Evolutionary conservation across 257 asterid genomes (phyloP).

Genomic region (Solanum ossicruentum): DNA sequence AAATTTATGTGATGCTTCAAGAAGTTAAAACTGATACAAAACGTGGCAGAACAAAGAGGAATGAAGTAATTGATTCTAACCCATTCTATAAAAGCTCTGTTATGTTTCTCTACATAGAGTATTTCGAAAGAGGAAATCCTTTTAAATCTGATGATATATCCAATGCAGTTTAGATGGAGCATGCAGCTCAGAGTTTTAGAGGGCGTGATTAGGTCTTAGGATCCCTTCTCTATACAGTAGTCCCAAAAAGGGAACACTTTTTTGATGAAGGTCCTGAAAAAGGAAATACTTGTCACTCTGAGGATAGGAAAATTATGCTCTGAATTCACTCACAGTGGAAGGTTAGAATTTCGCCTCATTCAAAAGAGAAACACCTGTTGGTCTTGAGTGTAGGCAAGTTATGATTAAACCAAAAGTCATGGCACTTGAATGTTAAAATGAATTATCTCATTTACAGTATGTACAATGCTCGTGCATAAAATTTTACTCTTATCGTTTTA

Average conservation of each 20-base stretch:
- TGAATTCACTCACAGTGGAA: not conserved
- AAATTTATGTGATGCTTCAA: not conserved
- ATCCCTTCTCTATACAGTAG: not conserved
- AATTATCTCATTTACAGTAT: not conserved
- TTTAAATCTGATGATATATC: not conserved
- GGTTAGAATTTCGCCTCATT: not conserved
- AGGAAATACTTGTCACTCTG: not conserved
- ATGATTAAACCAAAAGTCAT: not conserved
- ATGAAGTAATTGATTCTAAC: not conserved
- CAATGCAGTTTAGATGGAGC: not conserved
- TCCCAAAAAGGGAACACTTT: not conserved
- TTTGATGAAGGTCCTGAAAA: not conserved
- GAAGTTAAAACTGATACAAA: not conserved
- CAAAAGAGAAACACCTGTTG: not conserved
- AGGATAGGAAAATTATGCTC: not conserved
- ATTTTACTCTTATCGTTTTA: not conserved
- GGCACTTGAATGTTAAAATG: not conserved
- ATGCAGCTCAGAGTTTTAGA: not conserved
- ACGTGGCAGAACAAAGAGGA: not conserved
- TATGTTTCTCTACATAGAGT: not conserved
- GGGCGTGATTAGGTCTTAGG: not conserved
- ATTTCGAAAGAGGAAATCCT: not conserved
- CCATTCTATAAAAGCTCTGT: not conserved
- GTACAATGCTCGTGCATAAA: not conserved
- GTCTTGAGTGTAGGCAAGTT: not conserved